Conservation (phyloP, 768 basidiomycete genomes). For the Rhodotorula graminis region DNA sequence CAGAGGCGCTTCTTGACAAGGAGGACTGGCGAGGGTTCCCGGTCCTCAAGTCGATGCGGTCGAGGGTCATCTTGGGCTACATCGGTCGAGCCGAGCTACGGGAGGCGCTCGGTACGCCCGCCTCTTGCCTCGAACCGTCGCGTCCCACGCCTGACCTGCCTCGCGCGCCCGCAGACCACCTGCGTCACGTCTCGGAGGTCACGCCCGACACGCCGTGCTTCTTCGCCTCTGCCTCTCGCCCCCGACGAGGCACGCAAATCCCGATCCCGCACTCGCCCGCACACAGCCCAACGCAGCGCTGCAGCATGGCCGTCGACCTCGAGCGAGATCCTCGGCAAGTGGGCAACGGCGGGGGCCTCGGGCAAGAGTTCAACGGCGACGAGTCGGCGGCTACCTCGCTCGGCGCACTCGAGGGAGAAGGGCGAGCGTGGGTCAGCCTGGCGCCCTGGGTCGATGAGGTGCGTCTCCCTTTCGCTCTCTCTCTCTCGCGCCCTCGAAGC, state of each 20-base stretch:
- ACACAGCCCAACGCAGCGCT: neutral
- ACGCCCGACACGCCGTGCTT: constrained; percentile 10
- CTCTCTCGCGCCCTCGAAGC: too few species aligned
- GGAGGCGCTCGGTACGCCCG: constrained; percentile 60
- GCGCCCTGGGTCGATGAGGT: constrained; percentile 39
- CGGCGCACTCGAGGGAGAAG: neutral
- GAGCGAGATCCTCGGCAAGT: neutral
- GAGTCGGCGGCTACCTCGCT: neutral
- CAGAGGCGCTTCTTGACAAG: constrained; percentile 25
- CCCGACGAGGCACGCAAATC: constrained; percentile 4
- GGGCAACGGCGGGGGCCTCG: neutral
- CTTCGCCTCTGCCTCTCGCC: neutral
- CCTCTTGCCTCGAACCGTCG: too few species aligned
- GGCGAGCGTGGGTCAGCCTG: constrained; percentile 26
- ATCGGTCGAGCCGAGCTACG: constrained; percentile 87
- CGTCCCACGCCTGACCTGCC: neutral
- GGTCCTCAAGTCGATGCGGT: constrained; percentile 9
- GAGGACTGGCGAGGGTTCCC: constrained; percentile 40
- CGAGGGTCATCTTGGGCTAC: constrained; percentile 68
- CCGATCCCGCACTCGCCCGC: neutral
- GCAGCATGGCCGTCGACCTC: neutral
- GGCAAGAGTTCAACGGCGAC: neutral
- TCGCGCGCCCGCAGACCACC: constrained; percentile 1
- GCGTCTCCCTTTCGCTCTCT: neutral
- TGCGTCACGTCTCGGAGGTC: neutral